phyloP scores from a whole-genome alignment of 148 eudicot genomes.

The Pouteria glomerata region DNA sequence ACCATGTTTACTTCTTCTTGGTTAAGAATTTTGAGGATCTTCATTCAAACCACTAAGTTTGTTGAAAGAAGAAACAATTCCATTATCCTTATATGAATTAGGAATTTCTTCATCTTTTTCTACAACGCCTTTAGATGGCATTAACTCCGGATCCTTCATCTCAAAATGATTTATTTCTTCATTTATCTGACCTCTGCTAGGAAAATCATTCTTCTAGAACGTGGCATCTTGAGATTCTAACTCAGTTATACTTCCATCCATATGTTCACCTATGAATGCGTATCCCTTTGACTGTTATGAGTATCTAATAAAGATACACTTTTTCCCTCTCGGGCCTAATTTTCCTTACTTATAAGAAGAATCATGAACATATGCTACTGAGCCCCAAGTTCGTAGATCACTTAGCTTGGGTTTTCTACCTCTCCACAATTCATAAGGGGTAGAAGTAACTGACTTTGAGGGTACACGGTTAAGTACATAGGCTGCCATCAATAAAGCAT shows the following conservation, averaged over 20 bases:
- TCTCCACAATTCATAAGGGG: background rate
- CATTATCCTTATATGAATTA: background rate
- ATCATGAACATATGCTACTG: background rate
- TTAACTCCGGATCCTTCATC: background rate
- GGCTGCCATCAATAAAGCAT: background rate
- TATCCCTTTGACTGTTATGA: background rate
- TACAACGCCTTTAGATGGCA: background rate
- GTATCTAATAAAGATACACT: background rate
- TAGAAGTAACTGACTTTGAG: background rate
- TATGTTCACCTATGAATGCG: background rate
- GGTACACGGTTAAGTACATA: slow-evolving; percentile 10
- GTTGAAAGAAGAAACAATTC: no score
- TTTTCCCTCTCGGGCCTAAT: slow-evolving; percentile 1
- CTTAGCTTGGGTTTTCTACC: background rate
- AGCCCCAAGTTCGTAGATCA: background rate
- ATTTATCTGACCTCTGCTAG: background rate
- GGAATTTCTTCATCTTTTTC: background rate
- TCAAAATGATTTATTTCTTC: background rate
- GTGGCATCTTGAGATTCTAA: background rate
- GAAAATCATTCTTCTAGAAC: background rate
- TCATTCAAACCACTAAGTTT: background rate
- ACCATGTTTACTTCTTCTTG: background rate
- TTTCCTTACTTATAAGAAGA: slow-evolving; percentile 2
- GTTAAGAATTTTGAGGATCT: background rate
- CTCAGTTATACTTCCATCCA: background rate